Base-by-base conservation (phyloP, 2,329 filamentous ascomycete genomes). In the Pyrenophora tritici-repentis region DNA sequence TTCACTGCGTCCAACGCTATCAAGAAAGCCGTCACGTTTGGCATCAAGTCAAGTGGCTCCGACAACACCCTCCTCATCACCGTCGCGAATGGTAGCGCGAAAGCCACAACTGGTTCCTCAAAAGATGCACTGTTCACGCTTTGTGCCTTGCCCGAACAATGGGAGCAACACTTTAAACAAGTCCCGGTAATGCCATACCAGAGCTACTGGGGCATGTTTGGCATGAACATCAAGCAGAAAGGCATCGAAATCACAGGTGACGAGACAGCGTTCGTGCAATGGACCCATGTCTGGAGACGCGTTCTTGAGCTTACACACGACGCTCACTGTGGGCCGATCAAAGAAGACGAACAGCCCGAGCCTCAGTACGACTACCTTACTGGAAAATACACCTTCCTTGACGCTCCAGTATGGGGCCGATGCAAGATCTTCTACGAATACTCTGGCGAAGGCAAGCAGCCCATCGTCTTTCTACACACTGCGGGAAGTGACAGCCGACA, bases 391-490 rank as follows among this genome's bases (percentile, higher is more conserved):
- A 68, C 76, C 20, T 81, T 77, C 50, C 71, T 81, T 36, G 70
- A 72, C 1, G 67, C 73, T 20, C 79, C 78, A 0, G 65, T 75
- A 20, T 81, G 78, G 78, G 79, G 78, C 9, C 69, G 71, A 9
- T 76, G 72, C 55, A 81, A 81, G 66, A 63, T 80, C 26, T 81
- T 80, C 65, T 79, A 79, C 56, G 79, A 81, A 54, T 72, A 68
- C 18, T 70, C 76, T 4, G 79, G 79, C 6, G 73, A 72, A 2
- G 79, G 79, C 1, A 71, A 75, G 16, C 76, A 80, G 47, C 71
- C 74, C 20, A 79, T 81, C 39, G 65, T 73, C 18, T 78, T 79
- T 55, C 61, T 76, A 4, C 77, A 79, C 52, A 78, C 76, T 0
- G 76, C 76, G 12, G 78, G 78, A 2, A 76, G 74, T 41, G 79